phyloP scores from a whole-genome alignment of 805 yeast species.

The Candida succiphila region DNA sequence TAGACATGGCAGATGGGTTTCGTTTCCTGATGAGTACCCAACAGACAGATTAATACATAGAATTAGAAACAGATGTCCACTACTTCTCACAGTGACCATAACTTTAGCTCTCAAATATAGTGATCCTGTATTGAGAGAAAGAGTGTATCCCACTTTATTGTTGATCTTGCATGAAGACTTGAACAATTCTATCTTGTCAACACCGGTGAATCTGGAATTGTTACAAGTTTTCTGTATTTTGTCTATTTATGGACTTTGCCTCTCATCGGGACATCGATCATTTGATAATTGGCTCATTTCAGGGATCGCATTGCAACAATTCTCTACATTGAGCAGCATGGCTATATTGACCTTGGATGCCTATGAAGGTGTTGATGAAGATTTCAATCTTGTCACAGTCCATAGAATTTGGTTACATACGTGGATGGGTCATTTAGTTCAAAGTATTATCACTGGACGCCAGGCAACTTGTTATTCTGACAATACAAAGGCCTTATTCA shows the following conservation, averaged over 20 bases:
- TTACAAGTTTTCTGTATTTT: constrained; percentile 59
- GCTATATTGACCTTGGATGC: constrained; percentile 23
- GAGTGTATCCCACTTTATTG: constrained; percentile 33
- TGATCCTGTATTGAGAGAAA: constrained; percentile 25
- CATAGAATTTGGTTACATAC: constrained; percentile 67
- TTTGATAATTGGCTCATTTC: constrained; percentile 68
- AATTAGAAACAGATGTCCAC: constrained; percentile 42
- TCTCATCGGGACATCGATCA: constrained; percentile 38
- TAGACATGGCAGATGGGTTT: constrained; percentile 71
- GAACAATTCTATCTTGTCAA: constrained; percentile 28
- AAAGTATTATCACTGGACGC: constrained; percentile 57
- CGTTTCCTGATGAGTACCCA: constrained; percentile 47
- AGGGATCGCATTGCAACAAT: constrained; percentile 55
- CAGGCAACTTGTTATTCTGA: constrained; percentile 45
- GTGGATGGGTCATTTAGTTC: constrained; percentile 55
- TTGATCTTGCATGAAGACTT: constrained; percentile 40
- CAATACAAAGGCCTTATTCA: no score
- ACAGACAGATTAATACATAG: constrained; percentile 38
- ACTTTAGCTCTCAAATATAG: constrained; percentile 49
- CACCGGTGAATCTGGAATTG: constrained; percentile 43
- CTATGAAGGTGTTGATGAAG: constrained; percentile 21
- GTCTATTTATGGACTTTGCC: constrained; percentile 53
- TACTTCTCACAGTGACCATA: constrained; percentile 60
- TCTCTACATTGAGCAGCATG: constrained; percentile 39
- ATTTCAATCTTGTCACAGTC: constrained; percentile 42